A percentile compares a stretch with the other conserved stretches of the same genome.
phyloP scores from a whole-genome alignment of 2,329 filamentous ascomycete genomes.

The Juglanconis sp. region DNA sequence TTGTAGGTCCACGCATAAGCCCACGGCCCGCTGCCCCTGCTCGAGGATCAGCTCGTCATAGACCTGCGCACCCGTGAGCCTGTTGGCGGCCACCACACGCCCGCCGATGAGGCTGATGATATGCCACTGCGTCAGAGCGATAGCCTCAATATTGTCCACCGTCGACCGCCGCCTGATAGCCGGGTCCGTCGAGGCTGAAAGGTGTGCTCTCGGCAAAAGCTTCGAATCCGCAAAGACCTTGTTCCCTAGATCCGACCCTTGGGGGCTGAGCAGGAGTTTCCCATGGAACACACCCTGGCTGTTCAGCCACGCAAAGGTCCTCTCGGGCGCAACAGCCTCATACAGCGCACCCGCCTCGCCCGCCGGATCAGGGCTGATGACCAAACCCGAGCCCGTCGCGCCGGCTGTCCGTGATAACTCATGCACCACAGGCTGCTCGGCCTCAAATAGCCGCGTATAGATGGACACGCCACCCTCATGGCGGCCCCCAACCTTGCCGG shows the following conservation, averaged over 20 bases:
- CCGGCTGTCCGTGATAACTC: constrained; percentile 59
- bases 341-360: constrained; percentile 48
- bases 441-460: constrained; percentile 84
- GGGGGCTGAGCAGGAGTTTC: constrained; percentile 62
- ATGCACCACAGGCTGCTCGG: constrained; percentile 74
- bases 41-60: constrained; percentile 87
- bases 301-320: constrained; percentile 86
- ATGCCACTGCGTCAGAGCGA: constrained; percentile 91
- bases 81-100: constrained; percentile 79
- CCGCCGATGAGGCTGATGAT: constrained; percentile 79
- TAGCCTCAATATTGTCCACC: constrained; percentile 72
- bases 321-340: constrained; percentile 60
- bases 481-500: constrained; percentile 70
- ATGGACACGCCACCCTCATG: constrained; percentile 81
- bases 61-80: constrained; percentile 78
- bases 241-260: constrained; percentile 58
- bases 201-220: constrained; percentile 69
- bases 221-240: constrained; percentile 77
- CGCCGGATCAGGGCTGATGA: constrained; percentile 68
- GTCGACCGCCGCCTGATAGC: constrained; percentile 62
- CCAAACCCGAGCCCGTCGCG: constrained; percentile 63
- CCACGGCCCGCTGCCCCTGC: constrained; percentile 74
- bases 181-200: constrained; percentile 62
- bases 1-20: constrained; percentile 81
- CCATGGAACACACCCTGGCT: constrained; percentile 86